Base-by-base conservation (phyloP, 352 stramenopile species). In the Phytophthora foliorum region DNA sequence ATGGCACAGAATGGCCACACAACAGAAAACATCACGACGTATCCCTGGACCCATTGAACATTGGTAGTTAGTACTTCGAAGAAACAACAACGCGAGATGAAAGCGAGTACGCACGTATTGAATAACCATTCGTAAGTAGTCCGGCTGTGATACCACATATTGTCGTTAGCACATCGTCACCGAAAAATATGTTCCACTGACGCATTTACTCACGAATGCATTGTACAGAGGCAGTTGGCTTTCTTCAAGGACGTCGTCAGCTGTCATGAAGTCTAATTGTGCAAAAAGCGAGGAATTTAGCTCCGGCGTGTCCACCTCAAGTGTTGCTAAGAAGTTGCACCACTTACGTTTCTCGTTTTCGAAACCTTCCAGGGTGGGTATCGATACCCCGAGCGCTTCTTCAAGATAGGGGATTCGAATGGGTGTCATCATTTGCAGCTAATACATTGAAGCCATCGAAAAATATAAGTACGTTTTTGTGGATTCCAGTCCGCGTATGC, bases 371-470 rank as follows among this genome's bases (percentile, higher is more conserved):
- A 93, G 57, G 4, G 86, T 94, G 14, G 81, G 71, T 56, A 95
- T 95, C 7, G 74, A 82, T n/a, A 93, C 74, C 1, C 77, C 81
- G 1, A 95, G 62, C n/a, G 82, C 79, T 71, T 88, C 80, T 62
- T 93, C 88, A 21, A 95, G 91, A 54, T 93, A 95, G n/a, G 88
- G 88, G 29, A 95, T 95, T 31, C 88, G 84, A 62, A 94, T 92
- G 3, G 86, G 88, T 13, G 88, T 95, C 80, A 95, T 93, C 78
- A 95, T 94, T 86, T 95, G 88, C 0, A 95, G 72, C 86, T 95
- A 59, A 24, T 36, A 1, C 2, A 45, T 46, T 4, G 31, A 60
- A 42, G 1, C 19, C 60, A 14, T 1, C 13, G 13, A 44, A 62
- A 53, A 42, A 54, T 11, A 22, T 22, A 65, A 2, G 46, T 64